These are phyloP conservation scores for Holtermanniella nyarrowii DNA, from an alignment of 768 basidiomycete genomes.

Conservation along the genomic window DNA sequence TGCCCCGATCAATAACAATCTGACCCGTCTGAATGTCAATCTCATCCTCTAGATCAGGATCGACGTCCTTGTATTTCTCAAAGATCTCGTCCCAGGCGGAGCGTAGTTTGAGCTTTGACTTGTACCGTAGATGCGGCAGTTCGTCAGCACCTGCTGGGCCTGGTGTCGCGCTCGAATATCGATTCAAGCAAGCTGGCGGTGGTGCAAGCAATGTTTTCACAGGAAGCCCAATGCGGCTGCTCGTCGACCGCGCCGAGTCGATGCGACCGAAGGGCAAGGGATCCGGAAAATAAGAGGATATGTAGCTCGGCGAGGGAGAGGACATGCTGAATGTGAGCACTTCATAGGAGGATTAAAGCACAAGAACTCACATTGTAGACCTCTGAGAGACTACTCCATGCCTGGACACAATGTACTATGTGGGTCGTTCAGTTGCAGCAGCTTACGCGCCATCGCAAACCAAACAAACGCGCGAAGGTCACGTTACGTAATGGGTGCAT, in stretches of 20 bases:
- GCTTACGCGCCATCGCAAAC: too few species aligned
- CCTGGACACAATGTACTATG: background rate
- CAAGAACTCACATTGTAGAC: background rate
- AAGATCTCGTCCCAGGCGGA: conserved; percentile 17
- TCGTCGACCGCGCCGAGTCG: background rate
- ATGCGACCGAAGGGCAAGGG: background rate
- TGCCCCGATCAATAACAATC: conserved; percentile 20
- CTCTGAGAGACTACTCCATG: background rate
- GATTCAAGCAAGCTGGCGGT: background rate
- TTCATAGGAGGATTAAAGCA: background rate
- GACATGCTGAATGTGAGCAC: too few species aligned
- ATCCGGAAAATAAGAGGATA: background rate
- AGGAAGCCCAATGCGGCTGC: too few species aligned
- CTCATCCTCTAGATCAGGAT: conserved; percentile 29
- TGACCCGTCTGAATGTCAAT: conserved; percentile 21
- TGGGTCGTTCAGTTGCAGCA: background rate
- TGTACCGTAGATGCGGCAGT: conserved; percentile 4
- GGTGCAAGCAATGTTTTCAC: background rate
- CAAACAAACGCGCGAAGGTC: background rate
- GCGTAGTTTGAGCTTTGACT: conserved; percentile 13
- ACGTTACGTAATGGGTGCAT: background rate
- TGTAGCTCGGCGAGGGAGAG: background rate
- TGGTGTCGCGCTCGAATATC: background rate
- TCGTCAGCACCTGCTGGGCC: background rate
- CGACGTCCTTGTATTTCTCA: conserved; percentile 20